These are phyloP conservation scores for Termitomyces sp. DNA, from an alignment of 768 basidiomycete species.

Conservation along the genomic window DNA sequence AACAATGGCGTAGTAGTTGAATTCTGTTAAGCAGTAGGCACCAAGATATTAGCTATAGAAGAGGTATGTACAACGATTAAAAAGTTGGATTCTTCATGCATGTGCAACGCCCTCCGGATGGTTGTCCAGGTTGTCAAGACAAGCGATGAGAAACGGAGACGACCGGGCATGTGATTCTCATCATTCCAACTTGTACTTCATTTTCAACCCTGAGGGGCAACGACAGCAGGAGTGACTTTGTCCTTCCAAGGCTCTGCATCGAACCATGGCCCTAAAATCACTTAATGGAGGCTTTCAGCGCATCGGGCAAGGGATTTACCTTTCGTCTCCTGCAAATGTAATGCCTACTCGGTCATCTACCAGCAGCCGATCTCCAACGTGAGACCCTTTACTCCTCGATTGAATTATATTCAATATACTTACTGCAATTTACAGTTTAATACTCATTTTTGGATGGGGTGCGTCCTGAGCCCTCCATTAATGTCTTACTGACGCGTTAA, in stretches of 20 bases:
- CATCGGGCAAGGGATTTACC: constrained; percentile 7
- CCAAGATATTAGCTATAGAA: too few relatives aligned
- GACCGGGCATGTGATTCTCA: too few relatives aligned
- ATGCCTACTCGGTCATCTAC: not conserved
- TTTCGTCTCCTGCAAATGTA: not conserved
- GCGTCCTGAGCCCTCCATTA: constrained; percentile 10
- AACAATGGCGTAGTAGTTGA: too few relatives aligned
- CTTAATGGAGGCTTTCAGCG: not conserved
- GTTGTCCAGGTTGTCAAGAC: too few relatives aligned
- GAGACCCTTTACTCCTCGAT: not conserved
- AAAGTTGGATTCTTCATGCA: too few relatives aligned
- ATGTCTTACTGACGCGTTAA: constrained; percentile 7
- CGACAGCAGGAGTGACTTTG: too few relatives aligned
- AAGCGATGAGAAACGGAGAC: too few relatives aligned
- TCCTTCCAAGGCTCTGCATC: not conserved
- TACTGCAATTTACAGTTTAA: constrained; percentile 22
- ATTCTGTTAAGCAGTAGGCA: too few relatives aligned
- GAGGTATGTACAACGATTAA: too few relatives aligned
- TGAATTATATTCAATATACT: too few relatives aligned
- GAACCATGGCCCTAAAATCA: not conserved
- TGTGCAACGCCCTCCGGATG: too few relatives aligned
- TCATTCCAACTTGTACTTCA: too few relatives aligned
- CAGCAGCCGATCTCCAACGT: constrained; percentile 2
- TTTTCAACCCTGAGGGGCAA: not conserved
- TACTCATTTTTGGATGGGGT: constrained; percentile 45